Percentiles rank a stretch among this genome's conserved stretches.
phyloP scores from a whole-genome alignment of 306 rosid species.

The Inga oerstediana region DNA sequence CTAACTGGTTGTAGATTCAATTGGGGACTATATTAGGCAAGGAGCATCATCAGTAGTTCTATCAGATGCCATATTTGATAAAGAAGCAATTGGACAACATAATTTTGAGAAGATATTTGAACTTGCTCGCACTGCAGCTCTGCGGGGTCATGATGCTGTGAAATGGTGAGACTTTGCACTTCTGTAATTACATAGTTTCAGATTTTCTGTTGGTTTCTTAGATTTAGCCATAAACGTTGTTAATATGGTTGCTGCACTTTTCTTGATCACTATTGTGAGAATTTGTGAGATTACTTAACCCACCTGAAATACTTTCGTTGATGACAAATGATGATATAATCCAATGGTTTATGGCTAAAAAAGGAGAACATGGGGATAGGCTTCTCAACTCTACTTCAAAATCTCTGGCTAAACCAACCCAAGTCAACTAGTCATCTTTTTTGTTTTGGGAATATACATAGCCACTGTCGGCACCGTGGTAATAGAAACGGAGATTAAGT shows the following conservation, averaged over 20 bases:
- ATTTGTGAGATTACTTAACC: background rate
- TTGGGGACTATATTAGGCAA: slow-evolving; percentile 59
- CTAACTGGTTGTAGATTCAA: slow-evolving; percentile 52
- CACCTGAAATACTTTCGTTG: background rate
- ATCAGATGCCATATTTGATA: slow-evolving; percentile 89
- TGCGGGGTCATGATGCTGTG: slow-evolving; percentile 61
- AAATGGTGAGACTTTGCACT: slow-evolving; percentile 40
- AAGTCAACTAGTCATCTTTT: background rate
- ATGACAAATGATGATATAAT: background rate
- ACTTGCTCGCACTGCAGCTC: slow-evolving; percentile 69
- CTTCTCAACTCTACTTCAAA: background rate
- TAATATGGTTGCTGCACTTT: background rate
- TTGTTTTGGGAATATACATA: too few species aligned
- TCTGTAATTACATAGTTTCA: slow-evolving; percentile 1
- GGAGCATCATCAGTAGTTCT: slow-evolving; percentile 86
- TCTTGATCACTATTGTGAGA: background rate
- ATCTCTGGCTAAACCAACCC: background rate
- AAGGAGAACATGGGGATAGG: background rate
- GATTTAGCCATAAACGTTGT: slow-evolving; percentile 1
- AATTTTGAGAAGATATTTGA: slow-evolving; percentile 58
- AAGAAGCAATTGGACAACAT: slow-evolving; percentile 53
- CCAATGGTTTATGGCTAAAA: background rate
- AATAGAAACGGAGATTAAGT: too few species aligned
- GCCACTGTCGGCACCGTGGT: too few species aligned
- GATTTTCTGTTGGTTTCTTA: background rate